These are phyloP conservation scores for Corylus avellana DNA, from an alignment of 306 rosid genomes.

Conservation along the genomic window DNA sequence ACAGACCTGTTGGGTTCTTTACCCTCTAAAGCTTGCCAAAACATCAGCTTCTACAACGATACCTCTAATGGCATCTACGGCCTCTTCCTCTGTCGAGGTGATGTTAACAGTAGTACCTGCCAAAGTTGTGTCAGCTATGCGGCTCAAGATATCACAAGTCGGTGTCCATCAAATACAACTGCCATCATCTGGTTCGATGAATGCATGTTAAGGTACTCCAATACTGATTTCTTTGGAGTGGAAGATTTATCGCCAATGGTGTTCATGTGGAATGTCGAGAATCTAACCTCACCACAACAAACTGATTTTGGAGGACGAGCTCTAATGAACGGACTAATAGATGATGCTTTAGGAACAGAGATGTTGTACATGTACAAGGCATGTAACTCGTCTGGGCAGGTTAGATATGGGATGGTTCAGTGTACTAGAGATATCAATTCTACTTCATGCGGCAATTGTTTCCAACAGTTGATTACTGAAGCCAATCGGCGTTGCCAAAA, in stretches of 20 bases:
- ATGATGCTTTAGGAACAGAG: not conserved
- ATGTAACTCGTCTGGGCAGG: not conserved
- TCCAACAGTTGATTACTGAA: conserved; percentile 16
- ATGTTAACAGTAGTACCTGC: not conserved
- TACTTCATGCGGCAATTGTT: conserved; percentile 31
- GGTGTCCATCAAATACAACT: not conserved
- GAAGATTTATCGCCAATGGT: not conserved
- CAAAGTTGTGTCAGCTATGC: not conserved
- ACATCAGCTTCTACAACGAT: not conserved
- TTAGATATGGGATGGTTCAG: conserved; percentile 37
- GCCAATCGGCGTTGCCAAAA: not conserved
- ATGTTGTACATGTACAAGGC: not conserved
- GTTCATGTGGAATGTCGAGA: not conserved
- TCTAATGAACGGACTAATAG: not conserved
- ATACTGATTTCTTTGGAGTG: not conserved
- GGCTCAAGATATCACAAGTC: not conserved
- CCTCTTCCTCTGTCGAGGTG: conserved; percentile 3
- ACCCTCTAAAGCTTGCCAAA: not conserved
- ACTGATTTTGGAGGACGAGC: too few species aligned
- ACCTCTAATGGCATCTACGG: not conserved
- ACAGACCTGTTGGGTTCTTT: not conserved
- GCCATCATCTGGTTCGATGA: conserved; percentile 32
- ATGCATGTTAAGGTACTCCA: conserved; percentile 32
- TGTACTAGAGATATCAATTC: conserved; percentile 41
- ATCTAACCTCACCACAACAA: not conserved